A percentile compares a stretch with the other conserved stretches of the same genome.
phyloP scores from a whole-genome alignment of 1,139 yeast genomes.

The Taiozyma onychis region DNA sequence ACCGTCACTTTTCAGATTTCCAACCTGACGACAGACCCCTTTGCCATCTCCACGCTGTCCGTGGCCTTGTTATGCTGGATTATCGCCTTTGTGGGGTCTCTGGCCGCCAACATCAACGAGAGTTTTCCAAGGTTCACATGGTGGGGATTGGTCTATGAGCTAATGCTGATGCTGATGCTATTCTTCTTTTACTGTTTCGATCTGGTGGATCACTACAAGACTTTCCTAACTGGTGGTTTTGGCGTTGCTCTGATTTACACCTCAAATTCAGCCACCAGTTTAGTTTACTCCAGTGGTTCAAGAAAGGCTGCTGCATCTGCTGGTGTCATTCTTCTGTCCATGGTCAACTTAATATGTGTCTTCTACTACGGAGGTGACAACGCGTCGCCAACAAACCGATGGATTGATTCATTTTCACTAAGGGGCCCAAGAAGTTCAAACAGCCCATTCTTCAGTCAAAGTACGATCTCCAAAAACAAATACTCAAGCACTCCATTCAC shows the following conservation, averaged over 20 bases:
- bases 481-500: slow-evolving; percentile 3
- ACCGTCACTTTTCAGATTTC: slow-evolving; percentile 27
- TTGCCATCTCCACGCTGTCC: slow-evolving; percentile 61
- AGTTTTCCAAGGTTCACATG: slow-evolving; percentile 79
- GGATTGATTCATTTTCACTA: slow-evolving; percentile 70
- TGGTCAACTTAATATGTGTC: slow-evolving; percentile 77
- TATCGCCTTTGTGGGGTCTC: slow-evolving; percentile 81
- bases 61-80: slow-evolving; percentile 72
- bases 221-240: slow-evolving; percentile 29
- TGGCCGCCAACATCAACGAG: slow-evolving; percentile 44
- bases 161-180: slow-evolving; percentile 51
- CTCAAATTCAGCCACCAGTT: slow-evolving; percentile 73
- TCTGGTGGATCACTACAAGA: slow-evolving; percentile 64
- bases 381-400: slow-evolving; percentile 72
- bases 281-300: slow-evolving; percentile 62
- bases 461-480: slow-evolving; percentile 26
- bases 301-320: slow-evolving; percentile 88
- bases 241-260: slow-evolving; percentile 68
- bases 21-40: slow-evolving; percentile 62
- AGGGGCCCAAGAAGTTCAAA: slow-evolving; percentile 34
- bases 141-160: slow-evolving; percentile 95
- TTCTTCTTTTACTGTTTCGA: slow-evolving; percentile 60
- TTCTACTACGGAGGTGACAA: slow-evolving; percentile 83
- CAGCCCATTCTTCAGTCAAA: slow-evolving; percentile 20
- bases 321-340: slow-evolving; percentile 79